These are phyloP conservation scores for Globisporangium nagaii DNA, from an alignment of 352 stramenopile genomes.

Conservation along the genomic window DNA sequence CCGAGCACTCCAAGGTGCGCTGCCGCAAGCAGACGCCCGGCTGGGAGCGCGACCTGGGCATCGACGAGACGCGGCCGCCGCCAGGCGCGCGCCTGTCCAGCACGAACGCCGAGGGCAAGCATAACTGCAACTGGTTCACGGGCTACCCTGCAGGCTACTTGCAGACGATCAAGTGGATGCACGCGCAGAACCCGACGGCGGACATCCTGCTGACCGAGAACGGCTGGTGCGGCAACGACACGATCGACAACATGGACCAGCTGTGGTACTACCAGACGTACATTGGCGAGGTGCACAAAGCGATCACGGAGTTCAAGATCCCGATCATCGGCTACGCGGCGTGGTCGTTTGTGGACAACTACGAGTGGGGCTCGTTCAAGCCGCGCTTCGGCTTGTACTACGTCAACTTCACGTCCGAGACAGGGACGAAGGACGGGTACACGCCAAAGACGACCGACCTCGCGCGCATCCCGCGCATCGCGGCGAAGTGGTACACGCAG, in stretches of 20 bases:
- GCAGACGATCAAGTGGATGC: constrained; percentile 34
- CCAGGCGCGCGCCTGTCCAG: constrained; percentile 46
- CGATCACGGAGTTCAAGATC: constrained; percentile 39
- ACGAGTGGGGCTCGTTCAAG: constrained; percentile 89
- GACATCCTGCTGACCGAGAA: constrained; percentile 49
- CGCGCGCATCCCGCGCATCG: constrained; percentile 26
- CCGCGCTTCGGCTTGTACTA: constrained; percentile 47
- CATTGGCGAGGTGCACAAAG: constrained; percentile 39
- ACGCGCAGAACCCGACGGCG: constrained; percentile 24
- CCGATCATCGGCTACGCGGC: constrained; percentile 85
- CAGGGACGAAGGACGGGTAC: constrained; percentile 21
- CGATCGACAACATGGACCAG: constrained; percentile 43
- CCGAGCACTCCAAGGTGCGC: constrained; percentile 18
- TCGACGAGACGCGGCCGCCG: constrained; percentile 44
- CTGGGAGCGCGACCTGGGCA: constrained; percentile 40
- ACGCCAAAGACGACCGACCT: constrained; percentile 21
- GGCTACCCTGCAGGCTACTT: constrained; percentile 39
- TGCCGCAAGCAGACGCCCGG: constrained; percentile 28
- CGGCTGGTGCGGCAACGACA: constrained; percentile 43
- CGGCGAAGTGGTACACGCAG: constrained; percentile 52
- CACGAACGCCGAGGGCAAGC: constrained; percentile 26
- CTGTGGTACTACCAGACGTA: constrained; percentile 47
- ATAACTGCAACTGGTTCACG: constrained; percentile 39
- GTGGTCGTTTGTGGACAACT: constrained; percentile 94
- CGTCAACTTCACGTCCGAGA: constrained; percentile 33